Base-by-base conservation (phyloP, 345 rosid genomes). In the Pistacia atlantica region DNA sequence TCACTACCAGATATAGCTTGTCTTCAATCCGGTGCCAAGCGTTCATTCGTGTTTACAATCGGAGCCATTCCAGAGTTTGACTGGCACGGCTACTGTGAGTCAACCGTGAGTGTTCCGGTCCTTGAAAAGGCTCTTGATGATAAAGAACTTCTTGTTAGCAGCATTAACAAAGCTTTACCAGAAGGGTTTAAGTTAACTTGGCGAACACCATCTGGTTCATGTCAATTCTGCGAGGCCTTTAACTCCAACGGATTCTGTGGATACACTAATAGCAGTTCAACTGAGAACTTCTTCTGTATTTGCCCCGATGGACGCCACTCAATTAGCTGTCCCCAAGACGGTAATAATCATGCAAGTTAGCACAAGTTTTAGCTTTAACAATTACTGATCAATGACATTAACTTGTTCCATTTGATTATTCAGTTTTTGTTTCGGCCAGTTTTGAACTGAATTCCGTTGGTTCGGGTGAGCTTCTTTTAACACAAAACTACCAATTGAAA, bases 41-140 rank as follows among this genome's bases (percentile, higher is more conserved):
- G 76, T 17, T 84, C 87, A 1, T 84, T 42, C 59, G 87, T 57
- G 37, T 73, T 81, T 67, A 5, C 13, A 11, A 71, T 69, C 2
- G 75, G 46, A 67, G 52, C 60, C 4, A 56, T 76, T 48, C 84
- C 84, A 0, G 87, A 81, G 69, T 81, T 81, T 22, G 87, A 81
- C 65, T 81, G 82, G 87, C 65, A 54, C 0, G 67, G 28, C 14
- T 81, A 81, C 42, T 81, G 84, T 4, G 78, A 76, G 38, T 76
- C 82, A 31, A 38, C n/a, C 2, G 66, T 67, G 17, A 14, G 20
- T 18, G 22, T 65, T 1, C 80, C 73, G 0, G 83, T 78, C 72
- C 70, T 54, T 46, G 76, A 57, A 37, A 56, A 52, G 38, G 67
- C 33, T 20, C 11, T 58, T 6, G 25, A 71, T 54, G 65, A 58